phyloP scores from a whole-genome alignment of 2,329 filamentous ascomycete species.

The Graphilbum fragrans region DNA sequence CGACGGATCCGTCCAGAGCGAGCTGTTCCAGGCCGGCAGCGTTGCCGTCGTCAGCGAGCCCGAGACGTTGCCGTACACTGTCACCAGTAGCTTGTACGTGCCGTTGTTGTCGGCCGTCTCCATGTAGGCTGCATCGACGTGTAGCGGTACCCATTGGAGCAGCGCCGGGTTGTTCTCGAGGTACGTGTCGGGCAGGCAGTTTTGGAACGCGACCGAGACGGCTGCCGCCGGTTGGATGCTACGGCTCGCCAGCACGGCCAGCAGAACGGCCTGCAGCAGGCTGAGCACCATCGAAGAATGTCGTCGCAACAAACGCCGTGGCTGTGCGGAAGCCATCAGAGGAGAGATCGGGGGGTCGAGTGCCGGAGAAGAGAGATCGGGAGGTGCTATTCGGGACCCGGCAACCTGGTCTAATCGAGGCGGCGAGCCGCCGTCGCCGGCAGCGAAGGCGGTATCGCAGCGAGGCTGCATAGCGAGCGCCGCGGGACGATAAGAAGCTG shows the following conservation, averaged over 20 bases:
- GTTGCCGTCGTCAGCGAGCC: slow-evolving; percentile 48
- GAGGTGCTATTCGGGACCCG: no score
- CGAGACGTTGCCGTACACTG: slow-evolving; percentile 82
- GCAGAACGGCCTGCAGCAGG: slow-evolving; percentile 15
- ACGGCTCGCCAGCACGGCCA: slow-evolving; percentile 26
- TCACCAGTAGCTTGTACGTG: slow-evolving; percentile 59
- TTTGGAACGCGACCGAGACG: slow-evolving; percentile 66
- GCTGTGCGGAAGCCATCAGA: neutral
- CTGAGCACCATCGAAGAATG: neutral
- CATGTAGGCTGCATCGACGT: slow-evolving; percentile 58
- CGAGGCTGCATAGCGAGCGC: no score
- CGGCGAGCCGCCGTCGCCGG: no score
- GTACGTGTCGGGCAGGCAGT: slow-evolving; percentile 60
- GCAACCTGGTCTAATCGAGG: no score
- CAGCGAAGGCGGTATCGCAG: no score
- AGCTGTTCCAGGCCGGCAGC: slow-evolving; percentile 47
- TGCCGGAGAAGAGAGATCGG: no score
- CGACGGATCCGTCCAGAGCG: slow-evolving; percentile 49
- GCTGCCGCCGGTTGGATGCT: slow-evolving; percentile 37
- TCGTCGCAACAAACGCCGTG: neutral
- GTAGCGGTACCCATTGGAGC: slow-evolving; percentile 70
- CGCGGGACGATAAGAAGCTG: no score
- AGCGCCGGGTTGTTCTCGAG: slow-evolving; percentile 31
- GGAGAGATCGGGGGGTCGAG: no score
- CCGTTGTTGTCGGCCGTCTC: slow-evolving; percentile 22